These are phyloP conservation scores for Sarocladium strictum DNA, from an alignment of 2,329 filamentous ascomycete genomes.

Conservation along the genomic window DNA sequence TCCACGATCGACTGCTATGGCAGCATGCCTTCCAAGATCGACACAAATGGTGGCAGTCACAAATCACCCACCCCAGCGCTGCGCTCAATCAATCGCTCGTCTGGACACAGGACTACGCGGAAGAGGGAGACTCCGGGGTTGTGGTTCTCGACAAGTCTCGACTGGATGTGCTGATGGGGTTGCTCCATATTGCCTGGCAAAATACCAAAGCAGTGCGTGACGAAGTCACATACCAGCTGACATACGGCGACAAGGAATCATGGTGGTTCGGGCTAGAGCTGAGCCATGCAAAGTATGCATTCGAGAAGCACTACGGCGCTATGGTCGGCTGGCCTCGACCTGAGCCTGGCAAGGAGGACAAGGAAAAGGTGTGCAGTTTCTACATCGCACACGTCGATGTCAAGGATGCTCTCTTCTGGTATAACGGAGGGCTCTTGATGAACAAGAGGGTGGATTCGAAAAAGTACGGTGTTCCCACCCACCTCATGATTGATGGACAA, in stretches of 20 bases:
- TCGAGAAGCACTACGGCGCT: constrained; percentile 34
- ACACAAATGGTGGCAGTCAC: constrained; percentile 31
- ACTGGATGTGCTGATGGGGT: constrained; percentile 27
- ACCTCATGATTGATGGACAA: constrained; percentile 33
- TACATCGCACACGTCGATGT: constrained; percentile 37
- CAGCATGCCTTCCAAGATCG: constrained; percentile 26
- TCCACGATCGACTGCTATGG: constrained; percentile 36
- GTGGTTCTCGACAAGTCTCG: constrained; percentile 35
- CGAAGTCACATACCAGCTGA: constrained; percentile 32
- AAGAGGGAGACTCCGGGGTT: constrained; percentile 36
- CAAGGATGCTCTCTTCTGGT: constrained; percentile 31
- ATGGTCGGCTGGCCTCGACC: constrained; percentile 30
- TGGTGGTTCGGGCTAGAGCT: constrained; percentile 41
- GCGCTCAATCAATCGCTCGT: constrained; percentile 28
- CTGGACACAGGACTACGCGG: constrained; percentile 32
- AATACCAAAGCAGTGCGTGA: constrained; percentile 33
- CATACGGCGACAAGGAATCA: constrained; percentile 39
- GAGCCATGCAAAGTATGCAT: constrained; percentile 28
- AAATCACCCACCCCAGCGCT: constrained; percentile 28
- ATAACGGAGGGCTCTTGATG: constrained; percentile 36
- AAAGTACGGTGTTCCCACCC: constrained; percentile 28
- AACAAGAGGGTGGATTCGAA: constrained; percentile 27
- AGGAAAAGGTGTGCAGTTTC: constrained; percentile 31
- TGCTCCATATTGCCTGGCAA: constrained; percentile 39
- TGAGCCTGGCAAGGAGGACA: not conserved